Base-by-base conservation (phyloP, 805 yeast genomes). In the Lachancea mirantina region DNA sequence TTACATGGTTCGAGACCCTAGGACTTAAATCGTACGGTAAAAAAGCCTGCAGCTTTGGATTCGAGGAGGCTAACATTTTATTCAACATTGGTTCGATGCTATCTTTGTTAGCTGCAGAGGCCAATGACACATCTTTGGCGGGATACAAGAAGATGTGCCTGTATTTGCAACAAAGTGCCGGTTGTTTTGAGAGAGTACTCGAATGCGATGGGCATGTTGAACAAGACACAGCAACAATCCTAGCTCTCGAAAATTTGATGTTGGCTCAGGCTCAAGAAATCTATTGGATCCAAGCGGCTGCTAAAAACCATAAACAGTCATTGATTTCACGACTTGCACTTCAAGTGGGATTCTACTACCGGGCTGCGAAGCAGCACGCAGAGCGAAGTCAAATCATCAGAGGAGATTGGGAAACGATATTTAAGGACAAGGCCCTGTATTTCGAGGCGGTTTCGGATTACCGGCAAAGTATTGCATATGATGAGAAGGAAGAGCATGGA, bases 181-280 rank as follows among this genome's bases (percentile, higher is more conserved):
- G 95, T 0, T 64, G 74, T 36, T 76, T 79, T 45, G 61, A 66
- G 26, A 40, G 46, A 19, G 49, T 74, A 8, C 17, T 42, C 13
- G 32, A 30, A 6, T 43, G 37, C 8, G 32, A 36, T 8, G 32
- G 39, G 28, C 43, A 43, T 14, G 46, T 21, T 31, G 50, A 32
- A 26, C 55, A 83, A 10, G 74, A 73, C 23, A 26, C 36, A 1
- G 65, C 66, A 8, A 72, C 84, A 0, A 46, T 81, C 7, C 57
- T 61, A 8, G 62, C 76, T 11, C 57, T 87, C 33, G 57, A 66
- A 22, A 43, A 52, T 8, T 48, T 85, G 21, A 72, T 73, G 72
- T 50, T 82, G 23, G 92, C 94, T 0, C 95, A 84, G 47, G 92
- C 95, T 0, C 95, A 87, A 55, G 96, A 88, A 49, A 68, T 75